A percentile compares a stretch with the other conserved stretches of the same genome.
Conservation (phyloP, 2,329 filamentous ascomycete genomes). For the Paecilomyces fulvus region DNA sequence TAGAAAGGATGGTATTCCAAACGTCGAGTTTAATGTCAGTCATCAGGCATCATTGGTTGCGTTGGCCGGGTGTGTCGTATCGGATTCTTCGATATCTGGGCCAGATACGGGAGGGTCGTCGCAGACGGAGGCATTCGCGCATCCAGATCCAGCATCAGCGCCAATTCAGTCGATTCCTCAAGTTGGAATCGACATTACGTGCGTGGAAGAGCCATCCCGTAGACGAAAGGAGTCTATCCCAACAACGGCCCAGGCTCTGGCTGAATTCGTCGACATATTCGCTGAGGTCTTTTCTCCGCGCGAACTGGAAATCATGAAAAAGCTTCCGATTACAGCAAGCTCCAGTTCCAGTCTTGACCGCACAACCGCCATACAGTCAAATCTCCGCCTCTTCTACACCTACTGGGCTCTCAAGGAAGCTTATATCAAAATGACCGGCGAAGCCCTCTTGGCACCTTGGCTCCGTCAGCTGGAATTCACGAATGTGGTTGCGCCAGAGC, state of each 20-base stretch:
- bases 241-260: conserved; percentile 42
- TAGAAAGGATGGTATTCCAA: conserved; percentile 8
- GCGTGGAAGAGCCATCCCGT: conserved; percentile 46
- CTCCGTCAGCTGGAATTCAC: conserved; percentile 52
- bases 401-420: conserved; percentile 60
- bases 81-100: conserved; percentile 6
- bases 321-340: background rate
- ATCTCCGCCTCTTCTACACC: conserved; percentile 54
- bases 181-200: conserved; percentile 56
- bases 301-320: conserved; percentile 49
- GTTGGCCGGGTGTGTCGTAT: conserved; percentile 42
- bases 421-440: conserved; percentile 59
- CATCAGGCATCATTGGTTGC: conserved; percentile 57
- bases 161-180: conserved; percentile 21
- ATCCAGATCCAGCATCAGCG: conserved; percentile 3
- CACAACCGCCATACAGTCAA: conserved; percentile 41
- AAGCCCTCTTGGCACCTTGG: conserved; percentile 55
- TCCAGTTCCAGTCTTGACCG: conserved; percentile 24
- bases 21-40: conserved; percentile 56
- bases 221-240: conserved; percentile 41
- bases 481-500: conserved; percentile 44
- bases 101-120: background rate
- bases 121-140: background rate
- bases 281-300: conserved; percentile 49
- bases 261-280: conserved; percentile 53